Evolutionary conservation across 495 filamentous ascomycete genomes (phyloP).

Genomic region (Schizothecium vesticola): DNA sequence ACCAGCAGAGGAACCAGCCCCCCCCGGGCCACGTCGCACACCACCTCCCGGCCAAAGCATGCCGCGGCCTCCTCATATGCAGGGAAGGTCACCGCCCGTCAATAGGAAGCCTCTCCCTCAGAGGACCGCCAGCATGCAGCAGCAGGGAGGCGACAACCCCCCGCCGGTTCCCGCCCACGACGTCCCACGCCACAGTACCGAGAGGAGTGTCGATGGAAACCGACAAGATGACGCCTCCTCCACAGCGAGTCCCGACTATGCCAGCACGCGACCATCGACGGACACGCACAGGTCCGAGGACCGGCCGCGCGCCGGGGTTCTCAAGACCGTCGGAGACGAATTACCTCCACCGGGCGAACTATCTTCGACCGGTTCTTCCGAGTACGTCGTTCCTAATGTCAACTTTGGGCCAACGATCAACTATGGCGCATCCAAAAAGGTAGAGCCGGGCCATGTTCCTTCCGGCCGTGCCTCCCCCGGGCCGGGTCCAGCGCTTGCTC

Average conservation of each 20-base stretch:
- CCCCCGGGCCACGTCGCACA: slow-evolving; percentile 32
- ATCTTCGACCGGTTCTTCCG: not conserved
- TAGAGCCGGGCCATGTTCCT: slow-evolving; percentile 37
- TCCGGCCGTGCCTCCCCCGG: slow-evolving; percentile 42
- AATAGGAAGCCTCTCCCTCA: slow-evolving; percentile 59
- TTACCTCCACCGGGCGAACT: slow-evolving; percentile 27
- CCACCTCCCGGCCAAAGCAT: slow-evolving; percentile 27
- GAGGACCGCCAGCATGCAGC: slow-evolving; percentile 35
- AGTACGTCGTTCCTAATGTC: slow-evolving; percentile 61
- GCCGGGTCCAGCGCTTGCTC: slow-evolving; percentile 31
- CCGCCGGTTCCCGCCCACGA: slow-evolving; percentile 16
- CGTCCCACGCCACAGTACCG: slow-evolving; percentile 28
- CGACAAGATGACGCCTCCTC: slow-evolving; percentile 46
- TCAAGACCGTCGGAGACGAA: slow-evolving; percentile 69
- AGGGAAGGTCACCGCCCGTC: slow-evolving; percentile 32
- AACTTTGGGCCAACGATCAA: slow-evolving; percentile 86
- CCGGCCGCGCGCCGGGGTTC: slow-evolving; percentile 71
- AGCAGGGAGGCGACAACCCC: slow-evolving; percentile 55
- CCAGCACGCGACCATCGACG: slow-evolving; percentile 62
- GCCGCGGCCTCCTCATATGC: slow-evolving; percentile 24
- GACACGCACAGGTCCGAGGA: slow-evolving; percentile 59
- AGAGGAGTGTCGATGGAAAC: slow-evolving; percentile 35
- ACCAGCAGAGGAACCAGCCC: slow-evolving; percentile 3
- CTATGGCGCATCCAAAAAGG: slow-evolving; percentile 40
- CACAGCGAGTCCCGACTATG: slow-evolving; percentile 54